phyloP scores from a whole-genome alignment of 257 asterid genomes.

The Gentiana straminea region DNA sequence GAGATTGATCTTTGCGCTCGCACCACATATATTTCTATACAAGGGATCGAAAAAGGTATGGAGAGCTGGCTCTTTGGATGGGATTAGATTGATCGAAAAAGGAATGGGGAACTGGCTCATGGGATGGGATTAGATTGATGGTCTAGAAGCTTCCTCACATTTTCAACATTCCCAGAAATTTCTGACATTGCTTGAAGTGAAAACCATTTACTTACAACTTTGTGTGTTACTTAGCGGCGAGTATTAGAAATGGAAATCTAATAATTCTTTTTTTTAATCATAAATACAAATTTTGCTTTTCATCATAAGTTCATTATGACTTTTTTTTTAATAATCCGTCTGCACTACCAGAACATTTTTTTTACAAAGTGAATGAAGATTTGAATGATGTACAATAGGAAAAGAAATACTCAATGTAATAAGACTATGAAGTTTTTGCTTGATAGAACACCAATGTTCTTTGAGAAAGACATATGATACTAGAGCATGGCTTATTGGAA shows the following conservation, averaged over 20 bases:
- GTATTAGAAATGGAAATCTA: no score
- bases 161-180: no score
- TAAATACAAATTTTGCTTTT: no score
- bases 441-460: constrained; percentile 10
- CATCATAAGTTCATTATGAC: no score
- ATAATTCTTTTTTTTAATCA: no score
- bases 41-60: constrained; percentile 3
- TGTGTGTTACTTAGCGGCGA: no score
- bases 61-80: constrained; percentile 34
- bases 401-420: constrained; percentile 4
- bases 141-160: no score
- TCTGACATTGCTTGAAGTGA: no score
- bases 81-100: constrained; percentile 22
- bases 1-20: constrained; percentile 25
- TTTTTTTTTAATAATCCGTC: no score
- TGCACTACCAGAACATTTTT: constrained; percentile 95
- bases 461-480: constrained; percentile 15
- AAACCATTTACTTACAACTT: no score
- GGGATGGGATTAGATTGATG: no score
- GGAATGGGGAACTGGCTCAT: no score
- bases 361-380: constrained; percentile 72
- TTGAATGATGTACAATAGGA: constrained; percentile 60
- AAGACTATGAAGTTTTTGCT: constrained; percentile 20
- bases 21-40: constrained; percentile 9
- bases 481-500: constrained; percentile 21